Conservation (phyloP, 768 basidiomycete genomes). For the Hericium alpestre region DNA sequence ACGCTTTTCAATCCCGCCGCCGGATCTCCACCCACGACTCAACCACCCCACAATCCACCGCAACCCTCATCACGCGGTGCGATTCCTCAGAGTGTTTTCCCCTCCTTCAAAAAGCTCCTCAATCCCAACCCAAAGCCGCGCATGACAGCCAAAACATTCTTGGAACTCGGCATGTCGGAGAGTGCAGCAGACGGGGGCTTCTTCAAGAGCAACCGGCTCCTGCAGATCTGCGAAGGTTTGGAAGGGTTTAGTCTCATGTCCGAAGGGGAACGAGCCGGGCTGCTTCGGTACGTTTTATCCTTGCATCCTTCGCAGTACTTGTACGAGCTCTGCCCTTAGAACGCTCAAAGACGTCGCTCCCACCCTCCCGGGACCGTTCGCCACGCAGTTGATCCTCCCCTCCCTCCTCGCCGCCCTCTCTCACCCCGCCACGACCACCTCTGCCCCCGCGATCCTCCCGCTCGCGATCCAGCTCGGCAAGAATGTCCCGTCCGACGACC, state of each 20-base stretch:
- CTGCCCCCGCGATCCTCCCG: constrained; percentile 71
- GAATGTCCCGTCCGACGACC: constrained; percentile 60
- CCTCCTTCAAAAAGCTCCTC: constrained; percentile 76
- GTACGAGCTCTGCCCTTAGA: constrained; percentile 24
- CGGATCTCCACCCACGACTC: constrained; percentile 58
- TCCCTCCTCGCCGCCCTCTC: constrained; percentile 61
- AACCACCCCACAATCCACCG: constrained; percentile 71
- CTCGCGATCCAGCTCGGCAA: constrained; percentile 74
- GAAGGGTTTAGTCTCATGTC: constrained; percentile 75
- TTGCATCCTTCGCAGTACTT: too few species aligned
- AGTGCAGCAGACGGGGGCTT: constrained; percentile 58
- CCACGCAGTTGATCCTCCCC: constrained; percentile 78
- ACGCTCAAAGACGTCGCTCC: constrained; percentile 69
- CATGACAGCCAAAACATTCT: constrained; percentile 63
- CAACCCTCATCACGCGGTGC: constrained; percentile 64
- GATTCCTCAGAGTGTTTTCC: constrained; percentile 68
- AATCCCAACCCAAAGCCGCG: constrained; percentile 82
- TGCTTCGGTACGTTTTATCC: constrained; percentile 48
- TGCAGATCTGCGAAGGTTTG: constrained; percentile 74
- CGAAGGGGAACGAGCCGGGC: constrained; percentile 66
- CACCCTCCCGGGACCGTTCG: constrained; percentile 80
- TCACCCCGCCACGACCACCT: constrained; percentile 61
- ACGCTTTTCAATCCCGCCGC: constrained; percentile 72
- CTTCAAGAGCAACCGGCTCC: constrained; percentile 72
- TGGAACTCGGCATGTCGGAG: constrained; percentile 71